A percentile compares a stretch with the other conserved stretches of the same genome.
These are phyloP conservation scores for Lasiodiplodia sp. DNA, from an alignment of 2,329 filamentous ascomycete species.

Conservation along the genomic window DNA sequence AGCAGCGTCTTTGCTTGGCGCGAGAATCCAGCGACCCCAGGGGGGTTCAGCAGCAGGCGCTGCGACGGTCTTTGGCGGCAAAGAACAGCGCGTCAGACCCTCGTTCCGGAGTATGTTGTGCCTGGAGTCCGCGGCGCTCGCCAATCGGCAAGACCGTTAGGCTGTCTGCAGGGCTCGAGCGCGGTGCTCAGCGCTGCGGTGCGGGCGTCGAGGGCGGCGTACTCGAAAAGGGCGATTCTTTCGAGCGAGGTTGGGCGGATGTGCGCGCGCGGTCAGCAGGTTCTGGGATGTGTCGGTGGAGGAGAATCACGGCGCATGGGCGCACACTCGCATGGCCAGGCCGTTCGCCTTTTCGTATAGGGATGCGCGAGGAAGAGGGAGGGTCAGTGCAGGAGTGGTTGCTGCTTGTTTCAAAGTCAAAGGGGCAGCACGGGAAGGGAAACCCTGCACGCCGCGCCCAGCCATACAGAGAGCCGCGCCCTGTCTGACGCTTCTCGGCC, in stretches of 20 bases:
- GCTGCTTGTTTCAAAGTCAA: constrained; percentile 29
- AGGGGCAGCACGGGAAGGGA: constrained; percentile 7
- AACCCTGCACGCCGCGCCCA: constrained; percentile 15
- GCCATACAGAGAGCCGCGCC: constrained; percentile 1
- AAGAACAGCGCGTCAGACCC: constrained; percentile 14
- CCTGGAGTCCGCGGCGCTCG: constrained; percentile 14
- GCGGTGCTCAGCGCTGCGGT: constrained; percentile 14
- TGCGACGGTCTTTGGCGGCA: constrained; percentile 7
- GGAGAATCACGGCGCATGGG: constrained; percentile 21
- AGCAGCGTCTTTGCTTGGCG: background rate
- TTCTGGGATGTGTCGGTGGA: background rate
- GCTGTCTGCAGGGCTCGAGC: constrained; percentile 23
- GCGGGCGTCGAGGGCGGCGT: constrained; percentile 20
- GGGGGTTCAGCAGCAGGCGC: constrained; percentile 22
- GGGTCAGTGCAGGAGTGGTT: constrained; percentile 26
- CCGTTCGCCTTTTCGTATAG: constrained; percentile 27
- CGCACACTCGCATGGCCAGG: constrained; percentile 18
- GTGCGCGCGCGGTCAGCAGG: constrained; percentile 18
- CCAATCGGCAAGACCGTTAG: constrained; percentile 19
- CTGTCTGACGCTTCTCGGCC: background rate
- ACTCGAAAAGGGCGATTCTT: constrained; percentile 19
- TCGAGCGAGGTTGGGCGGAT: background rate
- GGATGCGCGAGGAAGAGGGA: constrained; percentile 22
- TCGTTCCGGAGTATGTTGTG: background rate
- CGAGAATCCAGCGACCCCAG: constrained; percentile 13